These are phyloP conservation scores for Pterocarpus santalinus DNA, from an alignment of 306 rosid species.

Conservation along the genomic window DNA sequence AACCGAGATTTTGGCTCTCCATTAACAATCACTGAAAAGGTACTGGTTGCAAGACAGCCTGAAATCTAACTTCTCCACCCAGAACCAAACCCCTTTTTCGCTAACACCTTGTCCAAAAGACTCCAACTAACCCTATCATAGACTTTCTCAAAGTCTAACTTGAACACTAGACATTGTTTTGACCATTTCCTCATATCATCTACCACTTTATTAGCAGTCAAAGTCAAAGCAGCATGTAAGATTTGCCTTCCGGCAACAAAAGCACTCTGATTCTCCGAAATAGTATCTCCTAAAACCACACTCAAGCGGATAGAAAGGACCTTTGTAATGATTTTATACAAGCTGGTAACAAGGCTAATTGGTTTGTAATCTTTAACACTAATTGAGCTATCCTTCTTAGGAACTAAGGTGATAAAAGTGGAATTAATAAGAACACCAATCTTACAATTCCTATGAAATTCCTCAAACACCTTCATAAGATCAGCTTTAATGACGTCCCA, in stretches of 20 bases:
- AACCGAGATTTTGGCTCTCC: not conserved
- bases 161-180: not conserved
- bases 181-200: not conserved
- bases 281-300: not conserved
- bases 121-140: not conserved
- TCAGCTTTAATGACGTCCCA: no score
- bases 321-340: no score
- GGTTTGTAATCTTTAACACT: no score
- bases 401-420: no score
- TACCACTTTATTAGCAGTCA: slow-evolving; percentile 52
- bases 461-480: no score
- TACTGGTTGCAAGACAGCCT: not conserved
- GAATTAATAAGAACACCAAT: no score
- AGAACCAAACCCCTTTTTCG: not conserved
- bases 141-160: not conserved
- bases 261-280: not conserved
- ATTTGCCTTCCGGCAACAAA: not conserved
- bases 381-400: no score
- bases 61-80: not conserved
- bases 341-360: no score
- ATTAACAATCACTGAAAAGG: not conserved
- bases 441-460: no score
- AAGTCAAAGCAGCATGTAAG: not conserved
- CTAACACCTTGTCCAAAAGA: not conserved
- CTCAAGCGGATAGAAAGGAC: no score